Conservation (phyloP, 441 rosid species). For the Gossypium trilobum region DNA sequence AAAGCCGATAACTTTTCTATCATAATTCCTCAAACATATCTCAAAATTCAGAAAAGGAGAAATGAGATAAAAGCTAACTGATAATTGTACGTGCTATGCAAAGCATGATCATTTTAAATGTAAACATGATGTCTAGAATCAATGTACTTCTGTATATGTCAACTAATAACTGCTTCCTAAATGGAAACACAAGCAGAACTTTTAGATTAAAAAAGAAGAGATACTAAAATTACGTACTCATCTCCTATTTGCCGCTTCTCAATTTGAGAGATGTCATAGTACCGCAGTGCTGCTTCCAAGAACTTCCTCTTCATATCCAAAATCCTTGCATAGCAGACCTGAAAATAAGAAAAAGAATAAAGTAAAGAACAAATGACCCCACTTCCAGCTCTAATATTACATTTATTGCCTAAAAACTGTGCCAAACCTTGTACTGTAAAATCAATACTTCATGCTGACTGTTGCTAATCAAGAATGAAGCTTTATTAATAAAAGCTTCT, state of each 20-base stretch:
- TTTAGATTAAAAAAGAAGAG: background rate
- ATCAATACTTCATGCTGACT: conserved; percentile 88
- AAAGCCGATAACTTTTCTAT: background rate
- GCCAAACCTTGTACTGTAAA: conserved; percentile 78
- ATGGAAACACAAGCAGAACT: background rate
- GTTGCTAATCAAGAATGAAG: conserved; percentile 92
- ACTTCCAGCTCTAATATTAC: conserved; percentile 5
- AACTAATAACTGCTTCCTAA: background rate
- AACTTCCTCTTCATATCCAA: conserved; percentile 95
- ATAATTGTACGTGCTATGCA: background rate
- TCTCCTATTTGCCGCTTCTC: conserved; percentile 91
- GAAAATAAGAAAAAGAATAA: conserved; percentile 14
- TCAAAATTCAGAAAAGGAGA: background rate
- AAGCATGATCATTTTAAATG: background rate
- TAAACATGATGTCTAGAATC: background rate
- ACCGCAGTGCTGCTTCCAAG: conserved; percentile 90
- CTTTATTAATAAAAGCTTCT: conserved; percentile 92
- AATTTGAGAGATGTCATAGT: conserved; percentile 89
- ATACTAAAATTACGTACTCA: conserved; percentile 47
- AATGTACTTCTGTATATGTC: background rate
- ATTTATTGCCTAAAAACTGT: background rate
- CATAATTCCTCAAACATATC: background rate
- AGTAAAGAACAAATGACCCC: conserved; percentile 5
- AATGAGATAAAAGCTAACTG: background rate
- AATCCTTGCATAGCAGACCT: conserved; percentile 98